phyloP scores from a whole-genome alignment of 75 land plant genomes.

The Chamaecyparis obtusa region DNA sequence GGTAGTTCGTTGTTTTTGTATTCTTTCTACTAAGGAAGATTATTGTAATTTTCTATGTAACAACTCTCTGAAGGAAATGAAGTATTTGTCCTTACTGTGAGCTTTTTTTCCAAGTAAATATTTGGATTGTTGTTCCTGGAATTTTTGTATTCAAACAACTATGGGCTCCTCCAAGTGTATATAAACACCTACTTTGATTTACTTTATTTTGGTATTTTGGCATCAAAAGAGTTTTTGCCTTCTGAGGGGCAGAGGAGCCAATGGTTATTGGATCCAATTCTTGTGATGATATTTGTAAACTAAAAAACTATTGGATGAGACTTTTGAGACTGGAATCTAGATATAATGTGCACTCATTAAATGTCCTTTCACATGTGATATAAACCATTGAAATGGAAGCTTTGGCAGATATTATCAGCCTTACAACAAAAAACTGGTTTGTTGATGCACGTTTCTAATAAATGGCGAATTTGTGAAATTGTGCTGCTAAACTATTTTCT shows the following conservation, averaged over 20 bases:
- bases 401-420: too few relatives aligned
- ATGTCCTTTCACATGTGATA: too few relatives aligned
- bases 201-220: not conserved
- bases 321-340: too few relatives aligned
- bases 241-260: not conserved
- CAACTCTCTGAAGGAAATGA: not conserved
- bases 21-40: not conserved
- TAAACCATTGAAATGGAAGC: too few relatives aligned
- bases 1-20: not conserved
- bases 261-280: too few relatives aligned
- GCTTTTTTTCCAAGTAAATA: not conserved
- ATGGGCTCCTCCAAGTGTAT: not conserved
- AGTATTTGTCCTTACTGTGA: not conserved
- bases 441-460: too few relatives aligned
- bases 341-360: too few relatives aligned
- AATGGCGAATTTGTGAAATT: too few relatives aligned
- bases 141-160: not conserved
- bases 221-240: not conserved
- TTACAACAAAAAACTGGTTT: too few relatives aligned
- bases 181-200: not conserved
- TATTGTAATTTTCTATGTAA: not conserved
- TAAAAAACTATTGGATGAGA: too few relatives aligned
- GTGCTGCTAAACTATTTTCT: too few relatives aligned
- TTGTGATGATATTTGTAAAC: too few relatives aligned
- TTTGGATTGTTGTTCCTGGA: not conserved